These are phyloP conservation scores for Arbutus unedo DNA, from an alignment of 148 eudicot species.

Conservation along the genomic window DNA sequence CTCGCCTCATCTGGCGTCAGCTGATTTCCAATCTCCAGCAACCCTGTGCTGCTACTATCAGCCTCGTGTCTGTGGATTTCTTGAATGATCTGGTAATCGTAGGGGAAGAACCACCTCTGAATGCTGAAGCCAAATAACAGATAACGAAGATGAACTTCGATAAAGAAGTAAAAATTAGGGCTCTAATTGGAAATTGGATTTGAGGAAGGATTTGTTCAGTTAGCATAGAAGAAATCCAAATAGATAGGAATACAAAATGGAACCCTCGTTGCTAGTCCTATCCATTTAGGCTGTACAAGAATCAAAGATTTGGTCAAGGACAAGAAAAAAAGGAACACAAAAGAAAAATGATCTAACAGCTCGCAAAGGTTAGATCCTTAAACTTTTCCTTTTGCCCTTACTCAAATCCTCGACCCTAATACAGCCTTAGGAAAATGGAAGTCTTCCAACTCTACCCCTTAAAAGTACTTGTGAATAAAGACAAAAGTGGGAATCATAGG, in stretches of 20 bases:
- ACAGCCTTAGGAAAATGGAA: background rate
- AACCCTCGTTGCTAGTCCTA: background rate
- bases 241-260: background rate
- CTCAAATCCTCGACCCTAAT: background rate
- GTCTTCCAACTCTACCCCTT: background rate
- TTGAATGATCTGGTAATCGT: conserved; percentile 86
- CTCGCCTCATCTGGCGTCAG: conserved; percentile 66
- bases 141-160: background rate
- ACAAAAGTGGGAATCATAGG: background rate
- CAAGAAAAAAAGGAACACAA: too few species aligned
- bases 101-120: conserved; percentile 91
- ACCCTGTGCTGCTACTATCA: conserved; percentile 46
- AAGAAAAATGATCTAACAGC: too few species aligned
- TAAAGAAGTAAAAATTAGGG: background rate
- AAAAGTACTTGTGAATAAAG: background rate
- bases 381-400: background rate
- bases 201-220: background rate
- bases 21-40: conserved; percentile 47
- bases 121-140: conserved; percentile 41
- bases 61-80: conserved; percentile 69
- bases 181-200: background rate
- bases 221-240: background rate
- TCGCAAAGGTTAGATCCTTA: background rate
- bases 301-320: too few species aligned
- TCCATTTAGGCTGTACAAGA: background rate